phyloP scores from a whole-genome alignment of 108 stramenopile genomes.

The Cyclotella kingstonii region DNA sequence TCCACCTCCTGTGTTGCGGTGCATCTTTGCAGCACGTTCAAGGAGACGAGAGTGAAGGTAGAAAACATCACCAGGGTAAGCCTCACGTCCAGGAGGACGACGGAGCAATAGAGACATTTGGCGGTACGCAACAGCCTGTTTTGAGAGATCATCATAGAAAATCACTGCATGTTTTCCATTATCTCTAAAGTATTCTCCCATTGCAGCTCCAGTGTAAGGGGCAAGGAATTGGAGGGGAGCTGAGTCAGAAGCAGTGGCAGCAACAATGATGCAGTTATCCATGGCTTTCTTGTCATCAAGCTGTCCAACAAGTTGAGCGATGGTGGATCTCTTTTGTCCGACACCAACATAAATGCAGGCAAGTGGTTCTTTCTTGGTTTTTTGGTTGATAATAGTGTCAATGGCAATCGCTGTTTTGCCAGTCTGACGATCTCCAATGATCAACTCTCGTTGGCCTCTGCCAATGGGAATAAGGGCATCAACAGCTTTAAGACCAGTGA shows the following conservation, averaged over 20 bases:
- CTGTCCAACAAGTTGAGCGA: slow-evolving; percentile 98
- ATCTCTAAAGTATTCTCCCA: slow-evolving; percentile 99
- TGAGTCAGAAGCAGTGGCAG: slow-evolving; percentile 99
- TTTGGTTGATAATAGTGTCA: slow-evolving; percentile 99
- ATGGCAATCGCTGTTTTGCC: slow-evolving; percentile 99
- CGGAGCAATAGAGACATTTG: slow-evolving; percentile 99
- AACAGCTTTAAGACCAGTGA: slow-evolving; percentile 99
- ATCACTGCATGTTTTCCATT: slow-evolving; percentile 99
- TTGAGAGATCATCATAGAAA: slow-evolving; percentile 99
- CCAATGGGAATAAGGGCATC: slow-evolving; percentile 99
- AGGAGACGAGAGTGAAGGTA: slow-evolving; percentile 99
- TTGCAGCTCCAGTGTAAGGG: slow-evolving; percentile 98
- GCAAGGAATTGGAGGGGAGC: slow-evolving; percentile 99
- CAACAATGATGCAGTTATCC: slow-evolving; percentile 97
- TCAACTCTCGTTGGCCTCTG: slow-evolving; percentile 98
- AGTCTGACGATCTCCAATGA: slow-evolving; percentile 99
- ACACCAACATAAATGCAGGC: slow-evolving; percentile 99
- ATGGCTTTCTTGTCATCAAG: slow-evolving; percentile 97
- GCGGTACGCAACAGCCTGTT: slow-evolving; percentile 99
- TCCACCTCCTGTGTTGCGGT: slow-evolving; percentile 93
- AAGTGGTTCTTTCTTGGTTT: slow-evolving; percentile 97
- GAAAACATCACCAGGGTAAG: slow-evolving; percentile 99
- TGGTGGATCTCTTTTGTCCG: slow-evolving; percentile 99
- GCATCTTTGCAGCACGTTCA: slow-evolving; percentile 99
- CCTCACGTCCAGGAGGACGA: slow-evolving; percentile 99